phyloP scores from a whole-genome alignment of 495 filamentous ascomycete genomes.

The Bryoglossum gracile region DNA sequence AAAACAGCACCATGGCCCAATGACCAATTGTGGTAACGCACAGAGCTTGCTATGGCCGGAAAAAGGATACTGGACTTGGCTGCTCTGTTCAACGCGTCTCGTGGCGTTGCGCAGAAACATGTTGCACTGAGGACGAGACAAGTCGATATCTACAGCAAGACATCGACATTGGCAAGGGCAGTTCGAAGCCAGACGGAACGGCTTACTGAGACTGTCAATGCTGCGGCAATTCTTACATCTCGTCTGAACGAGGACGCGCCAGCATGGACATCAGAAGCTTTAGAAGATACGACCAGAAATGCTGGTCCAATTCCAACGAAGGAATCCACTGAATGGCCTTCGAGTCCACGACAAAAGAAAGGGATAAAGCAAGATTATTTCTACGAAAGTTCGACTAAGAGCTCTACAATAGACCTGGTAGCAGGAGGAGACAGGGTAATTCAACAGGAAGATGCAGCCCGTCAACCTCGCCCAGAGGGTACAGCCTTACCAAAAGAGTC shows the following conservation, averaged over 20 bases:
- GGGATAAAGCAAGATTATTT: slow-evolving; percentile 40
- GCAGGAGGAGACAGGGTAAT: slow-evolving; percentile 30
- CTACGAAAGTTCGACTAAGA: slow-evolving; percentile 29
- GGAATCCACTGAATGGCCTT: slow-evolving; percentile 8
- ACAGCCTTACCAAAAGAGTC: slow-evolving; percentile 30
- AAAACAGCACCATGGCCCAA: slow-evolving; percentile 6
- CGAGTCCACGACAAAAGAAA: slow-evolving; percentile 15
- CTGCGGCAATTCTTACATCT: slow-evolving; percentile 51
- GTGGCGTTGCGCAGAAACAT: slow-evolving; percentile 72
- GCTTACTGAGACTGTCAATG: slow-evolving; percentile 55
- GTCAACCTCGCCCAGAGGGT: slow-evolving; percentile 37
- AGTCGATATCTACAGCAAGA: slow-evolving; percentile 67
- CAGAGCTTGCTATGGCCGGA: slow-evolving; percentile 20
- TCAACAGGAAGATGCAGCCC: slow-evolving; percentile 35
- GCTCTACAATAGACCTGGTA: slow-evolving; percentile 18
- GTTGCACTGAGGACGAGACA: slow-evolving; percentile 68
- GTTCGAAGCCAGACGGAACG: slow-evolving; percentile 57
- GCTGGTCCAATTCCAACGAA: slow-evolving; percentile 14
- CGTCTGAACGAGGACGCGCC: slow-evolving; percentile 44
- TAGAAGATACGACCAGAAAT: not conserved
- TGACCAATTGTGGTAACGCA: not conserved
- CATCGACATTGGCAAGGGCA: slow-evolving; percentile 66
- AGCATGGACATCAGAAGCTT: slow-evolving; percentile 14
- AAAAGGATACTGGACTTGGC: slow-evolving; percentile 25
- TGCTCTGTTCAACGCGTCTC: slow-evolving; percentile 47